These are phyloP conservation scores for Dactylorhiza incarnata DNA, from an alignment of 106 monocot species.

Conservation along the genomic window DNA sequence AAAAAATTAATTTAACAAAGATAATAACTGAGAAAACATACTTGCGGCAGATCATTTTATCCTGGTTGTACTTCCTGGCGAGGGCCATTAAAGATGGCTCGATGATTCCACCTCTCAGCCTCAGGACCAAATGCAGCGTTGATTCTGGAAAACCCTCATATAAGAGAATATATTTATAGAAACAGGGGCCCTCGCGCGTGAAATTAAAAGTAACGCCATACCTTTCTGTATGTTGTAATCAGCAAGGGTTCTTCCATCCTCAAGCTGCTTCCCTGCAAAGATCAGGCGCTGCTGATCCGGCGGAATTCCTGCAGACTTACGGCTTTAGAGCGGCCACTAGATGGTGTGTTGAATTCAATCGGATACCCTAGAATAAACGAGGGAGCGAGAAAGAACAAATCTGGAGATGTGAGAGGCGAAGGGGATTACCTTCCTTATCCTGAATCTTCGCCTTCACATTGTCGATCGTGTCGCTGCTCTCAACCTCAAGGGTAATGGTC, in stretches of 20 bases:
- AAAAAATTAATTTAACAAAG: too few relatives aligned
- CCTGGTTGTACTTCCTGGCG: constrained; percentile 57
- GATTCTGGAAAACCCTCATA: constrained; percentile 16
- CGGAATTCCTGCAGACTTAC: neutral
- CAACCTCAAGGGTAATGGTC: too few relatives aligned
- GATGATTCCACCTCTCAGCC: constrained; percentile 47
- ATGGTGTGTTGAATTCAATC: too few relatives aligned
- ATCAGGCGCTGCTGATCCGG: neutral
- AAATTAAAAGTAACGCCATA: neutral
- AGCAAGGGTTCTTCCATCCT: constrained; percentile 2
- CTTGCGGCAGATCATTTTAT: constrained; percentile 53
- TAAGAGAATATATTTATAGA: too few relatives aligned
- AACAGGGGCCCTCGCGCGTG: neutral
- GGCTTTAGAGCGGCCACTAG: too few relatives aligned
- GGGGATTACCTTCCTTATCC: too few relatives aligned
- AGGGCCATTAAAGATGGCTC: constrained; percentile 55
- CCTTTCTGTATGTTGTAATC: constrained; percentile 4
- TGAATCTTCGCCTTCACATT: too few relatives aligned
- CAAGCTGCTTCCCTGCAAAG: neutral
- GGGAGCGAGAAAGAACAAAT: too few relatives aligned
- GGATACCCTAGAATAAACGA: too few relatives aligned
- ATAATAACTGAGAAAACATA: neutral
- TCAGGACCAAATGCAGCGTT: constrained; percentile 42
- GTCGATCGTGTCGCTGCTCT: too few relatives aligned
- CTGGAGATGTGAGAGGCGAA: too few relatives aligned